A percentile compares a stretch with the other conserved stretches of the same genome.
Evolutionary conservation across 176 grass and related monocot genomes (phyloP).

Genomic region (Musa acuminata): DNA sequence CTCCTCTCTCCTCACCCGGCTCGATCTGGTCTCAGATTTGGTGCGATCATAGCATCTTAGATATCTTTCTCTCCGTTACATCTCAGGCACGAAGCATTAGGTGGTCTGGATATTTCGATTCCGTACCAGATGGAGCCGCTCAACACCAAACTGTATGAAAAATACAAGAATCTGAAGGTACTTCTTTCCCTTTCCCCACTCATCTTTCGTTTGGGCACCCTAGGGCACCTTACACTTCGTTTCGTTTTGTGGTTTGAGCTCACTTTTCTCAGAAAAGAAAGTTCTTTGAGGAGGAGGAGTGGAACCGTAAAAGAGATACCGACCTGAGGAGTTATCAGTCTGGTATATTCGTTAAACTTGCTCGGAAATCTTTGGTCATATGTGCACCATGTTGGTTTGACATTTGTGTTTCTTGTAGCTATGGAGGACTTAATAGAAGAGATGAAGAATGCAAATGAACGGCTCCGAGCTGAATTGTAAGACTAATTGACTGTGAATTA

Average conservation of each 20-base stretch:
- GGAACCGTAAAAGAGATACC: constrained; percentile 15
- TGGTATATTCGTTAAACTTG: constrained; percentile 18
- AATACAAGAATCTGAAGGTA: constrained; percentile 40
- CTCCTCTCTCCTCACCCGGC: too few relatives aligned
- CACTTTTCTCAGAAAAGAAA: constrained; percentile 40
- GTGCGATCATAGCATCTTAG: too few relatives aligned
- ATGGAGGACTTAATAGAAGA: constrained; percentile 21
- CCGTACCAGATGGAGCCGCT: constrained; percentile 28
- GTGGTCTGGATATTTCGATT: neutral
- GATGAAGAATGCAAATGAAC: constrained; percentile 33
- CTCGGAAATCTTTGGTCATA: neutral
- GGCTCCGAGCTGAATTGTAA: constrained; percentile 40
- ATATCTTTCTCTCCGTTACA: too few relatives aligned
- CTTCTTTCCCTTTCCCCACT: too few relatives aligned
- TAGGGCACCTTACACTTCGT: neutral
- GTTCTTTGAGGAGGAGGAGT: constrained; percentile 29
- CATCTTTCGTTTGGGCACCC: neutral
- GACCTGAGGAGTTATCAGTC: constrained; percentile 19
- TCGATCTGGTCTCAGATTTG: too few relatives aligned
- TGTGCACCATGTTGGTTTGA: neutral
- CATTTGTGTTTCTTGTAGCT: constrained; percentile 16
- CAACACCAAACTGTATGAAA: constrained; percentile 24
- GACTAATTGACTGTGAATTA: neutral
- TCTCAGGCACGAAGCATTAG: too few relatives aligned
- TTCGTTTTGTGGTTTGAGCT: neutral